Evolutionary conservation across 23 red algal genomes (phyloP), one percentile per base, ranked within the genome.

Genomic region (Cyanidioschyzon merolae): DNA sequence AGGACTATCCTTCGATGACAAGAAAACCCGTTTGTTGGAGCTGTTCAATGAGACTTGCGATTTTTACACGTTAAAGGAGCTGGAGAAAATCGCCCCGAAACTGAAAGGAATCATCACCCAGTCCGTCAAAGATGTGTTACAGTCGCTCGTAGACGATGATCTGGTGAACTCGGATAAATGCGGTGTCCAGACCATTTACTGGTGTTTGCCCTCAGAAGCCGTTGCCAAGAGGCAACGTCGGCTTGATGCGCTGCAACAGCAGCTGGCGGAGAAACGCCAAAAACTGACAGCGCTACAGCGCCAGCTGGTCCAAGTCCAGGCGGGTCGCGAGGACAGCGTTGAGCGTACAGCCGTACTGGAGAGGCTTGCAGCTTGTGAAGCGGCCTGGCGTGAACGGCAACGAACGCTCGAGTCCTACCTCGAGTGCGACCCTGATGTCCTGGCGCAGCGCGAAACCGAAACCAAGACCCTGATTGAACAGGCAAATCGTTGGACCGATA

Each of bases 21-120:
- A 96, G 67, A 77, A 87, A 35, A 75, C 82, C 2, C 77, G 84
- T 30, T 74, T 96, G 45, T 58, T 90, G 75, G 87, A 96, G 29
- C 81, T 96, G 1, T 87, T 96, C 78, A 84, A 76, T 0, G 80
- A 90, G 39, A 78, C 92, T 30, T 83, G 85, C 24, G 88, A 95
- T 35, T 91, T 91, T 68, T 96, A 87, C 77, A 96, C 92, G 24
- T 76, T 96, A 0, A 96, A 96, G 68, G 92, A 96, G 74, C 84
- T 96, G 57, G 92, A 96, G 50, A 96, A 96, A 59, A 75, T 96
- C 34, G 92, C 92, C 27, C 84, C 87, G 29, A 96, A 96, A 75
- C 68, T 77, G 32, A 96, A 96, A 57, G 92, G 92, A 34, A 96
- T 96, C 57, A 84, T 90, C 0, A 83, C 81, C 1, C 92, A 90